phyloP scores from a whole-genome alignment of 1,284 basidiomycete species.

The Austroboletus novae-zelandiae region DNA sequence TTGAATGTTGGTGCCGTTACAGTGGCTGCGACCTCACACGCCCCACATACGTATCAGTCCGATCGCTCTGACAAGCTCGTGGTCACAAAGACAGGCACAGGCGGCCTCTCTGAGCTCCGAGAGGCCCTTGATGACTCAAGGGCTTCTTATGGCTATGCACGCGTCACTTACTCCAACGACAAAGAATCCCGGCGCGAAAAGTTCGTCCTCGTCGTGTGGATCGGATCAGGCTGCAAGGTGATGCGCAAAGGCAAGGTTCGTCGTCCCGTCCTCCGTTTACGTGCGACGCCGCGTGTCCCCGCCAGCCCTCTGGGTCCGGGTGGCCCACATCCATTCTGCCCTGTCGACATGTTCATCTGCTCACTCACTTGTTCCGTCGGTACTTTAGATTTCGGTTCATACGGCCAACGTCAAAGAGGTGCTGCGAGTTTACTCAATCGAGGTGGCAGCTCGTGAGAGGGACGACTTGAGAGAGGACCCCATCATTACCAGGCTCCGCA shows the following conservation, averaged over 20 bases:
- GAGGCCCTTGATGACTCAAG: conserved; percentile 71
- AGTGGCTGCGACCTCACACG: conserved; percentile 10
- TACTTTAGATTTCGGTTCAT: conserved; percentile 80
- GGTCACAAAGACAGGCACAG: conserved; percentile 75
- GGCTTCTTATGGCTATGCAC: conserved; percentile 81
- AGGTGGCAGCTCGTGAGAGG: conserved; percentile 77
- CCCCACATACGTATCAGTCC: conserved; percentile 41
- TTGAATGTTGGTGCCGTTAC: background rate
- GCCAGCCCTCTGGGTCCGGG: conserved; percentile 4
- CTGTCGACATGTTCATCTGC: conserved; percentile 13
- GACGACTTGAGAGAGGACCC: conserved; percentile 83
- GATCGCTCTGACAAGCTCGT: conserved; percentile 83
- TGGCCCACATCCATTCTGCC: conserved; percentile 25
- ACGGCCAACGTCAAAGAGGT: conserved; percentile 81
- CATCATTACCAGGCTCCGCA: conserved; percentile 69
- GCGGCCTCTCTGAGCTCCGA: conserved; percentile 74
- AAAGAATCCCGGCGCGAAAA: conserved; percentile 86
- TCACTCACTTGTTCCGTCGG: conserved; percentile 15
- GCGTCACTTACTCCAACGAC: conserved; percentile 83
- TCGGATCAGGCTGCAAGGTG: conserved; percentile 80
- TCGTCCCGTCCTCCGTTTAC: conserved; percentile 18
- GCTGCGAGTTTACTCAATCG: conserved; percentile 78
- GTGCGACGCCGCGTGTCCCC: conserved; percentile 19
- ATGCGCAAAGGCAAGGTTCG: conserved; percentile 89
- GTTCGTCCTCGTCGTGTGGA: conserved; percentile 89